A percentile compares a stretch with the other conserved stretches of the same genome.
Evolutionary conservation across 345 rosid species (phyloP).

Genomic region (Pistacia vera): DNA sequence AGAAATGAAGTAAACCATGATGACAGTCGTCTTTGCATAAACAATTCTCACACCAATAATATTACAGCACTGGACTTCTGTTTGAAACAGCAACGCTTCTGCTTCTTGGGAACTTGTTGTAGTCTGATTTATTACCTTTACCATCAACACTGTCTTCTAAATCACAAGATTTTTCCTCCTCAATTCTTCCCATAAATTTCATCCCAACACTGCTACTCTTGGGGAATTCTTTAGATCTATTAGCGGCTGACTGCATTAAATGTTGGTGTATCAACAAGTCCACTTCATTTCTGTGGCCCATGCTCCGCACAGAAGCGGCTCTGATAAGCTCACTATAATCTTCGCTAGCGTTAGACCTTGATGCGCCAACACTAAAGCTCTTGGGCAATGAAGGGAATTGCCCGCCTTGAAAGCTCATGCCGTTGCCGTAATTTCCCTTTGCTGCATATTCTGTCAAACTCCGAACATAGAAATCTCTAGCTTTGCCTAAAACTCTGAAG

Average conservation of each 20-base stretch:
- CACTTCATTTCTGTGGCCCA: slow-evolving; percentile 54
- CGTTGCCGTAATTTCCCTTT: slow-evolving; percentile 25
- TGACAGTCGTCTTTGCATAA: background rate
- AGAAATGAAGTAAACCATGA: background rate
- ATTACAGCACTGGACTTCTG: slow-evolving; percentile 16
- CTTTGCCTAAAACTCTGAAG: slow-evolving; percentile 48
- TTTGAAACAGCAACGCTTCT: slow-evolving; percentile 42
- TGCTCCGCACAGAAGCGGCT: slow-evolving; percentile 60
- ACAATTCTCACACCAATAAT: background rate
- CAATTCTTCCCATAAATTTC: slow-evolving; percentile 67
- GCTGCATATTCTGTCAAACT: slow-evolving; percentile 57
- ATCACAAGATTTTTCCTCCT: slow-evolving; percentile 46
- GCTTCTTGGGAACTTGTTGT: slow-evolving; percentile 35
- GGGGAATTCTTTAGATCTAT: slow-evolving; percentile 31
- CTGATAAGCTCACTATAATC: slow-evolving; percentile 67
- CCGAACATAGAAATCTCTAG: slow-evolving; percentile 69
- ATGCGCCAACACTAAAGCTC: slow-evolving; percentile 54
- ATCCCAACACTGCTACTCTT: slow-evolving; percentile 58
- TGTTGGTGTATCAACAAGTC: slow-evolving; percentile 45
- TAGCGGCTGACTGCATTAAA: slow-evolving; percentile 6
- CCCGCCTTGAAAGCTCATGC: slow-evolving; percentile 19
- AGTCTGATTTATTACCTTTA: background rate
- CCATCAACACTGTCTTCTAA: slow-evolving; percentile 18
- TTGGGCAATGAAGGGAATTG: slow-evolving; percentile 41
- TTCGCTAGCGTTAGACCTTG: slow-evolving; percentile 37